These are phyloP conservation scores for Colletotrichum sidae DNA, from an alignment of 2,329 filamentous ascomycete genomes.

Conservation along the genomic window DNA sequence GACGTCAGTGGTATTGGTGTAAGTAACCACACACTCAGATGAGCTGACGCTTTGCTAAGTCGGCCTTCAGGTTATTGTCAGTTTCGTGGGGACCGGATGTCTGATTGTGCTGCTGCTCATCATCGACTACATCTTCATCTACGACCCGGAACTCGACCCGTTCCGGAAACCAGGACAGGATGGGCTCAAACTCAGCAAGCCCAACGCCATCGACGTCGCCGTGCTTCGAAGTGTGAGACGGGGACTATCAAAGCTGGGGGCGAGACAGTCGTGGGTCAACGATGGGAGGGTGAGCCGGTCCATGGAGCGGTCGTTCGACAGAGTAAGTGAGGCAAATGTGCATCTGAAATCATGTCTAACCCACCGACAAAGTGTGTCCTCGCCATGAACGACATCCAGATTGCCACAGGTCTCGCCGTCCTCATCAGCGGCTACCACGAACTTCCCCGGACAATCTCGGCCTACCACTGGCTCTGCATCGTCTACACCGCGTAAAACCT, in stretches of 20 bases:
- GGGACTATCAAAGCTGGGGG: too few relatives aligned
- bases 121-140: too few relatives aligned
- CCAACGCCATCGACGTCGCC: too few relatives aligned
- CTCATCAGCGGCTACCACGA: conserved; percentile 6
- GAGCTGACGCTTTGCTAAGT: neutral
- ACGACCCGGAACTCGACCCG: too few relatives aligned
- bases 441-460: neutral
- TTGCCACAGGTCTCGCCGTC: neutral
- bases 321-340: too few relatives aligned
- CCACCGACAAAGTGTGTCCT: neutral
- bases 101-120: neutral
- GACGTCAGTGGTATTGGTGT: conserved; percentile 1
- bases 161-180: too few relatives aligned
- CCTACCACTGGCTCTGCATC: neutral
- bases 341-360: too few relatives aligned
- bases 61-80: neutral
- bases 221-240: too few relatives aligned
- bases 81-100: conserved; percentile 2
- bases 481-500: conserved; percentile 1
- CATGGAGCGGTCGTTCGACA: too few relatives aligned
- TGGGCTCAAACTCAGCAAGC: too few relatives aligned
- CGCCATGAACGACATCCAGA: neutral
- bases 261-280: too few relatives aligned
- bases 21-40: neutral
- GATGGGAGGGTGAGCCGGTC: too few relatives aligned